Evolutionary conservation across 257 asterid genomes (phyloP).

Genomic region (Henckelia pumila): DNA sequence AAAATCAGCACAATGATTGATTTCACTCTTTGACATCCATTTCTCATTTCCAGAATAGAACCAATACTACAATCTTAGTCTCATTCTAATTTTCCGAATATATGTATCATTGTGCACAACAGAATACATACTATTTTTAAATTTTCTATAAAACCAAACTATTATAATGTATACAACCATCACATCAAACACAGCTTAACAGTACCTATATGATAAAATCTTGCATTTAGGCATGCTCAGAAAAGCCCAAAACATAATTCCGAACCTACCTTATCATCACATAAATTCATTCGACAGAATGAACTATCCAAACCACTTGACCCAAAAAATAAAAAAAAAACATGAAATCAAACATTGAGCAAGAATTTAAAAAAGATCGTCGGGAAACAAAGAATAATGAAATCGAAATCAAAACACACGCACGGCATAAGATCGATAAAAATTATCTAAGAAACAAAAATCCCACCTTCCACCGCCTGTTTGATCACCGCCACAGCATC

Average conservation of each 20-base stretch:
- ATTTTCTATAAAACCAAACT: background rate
- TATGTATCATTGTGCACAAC: too few relatives aligned
- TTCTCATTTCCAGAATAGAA: background rate
- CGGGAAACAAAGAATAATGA: conserved; percentile 18
- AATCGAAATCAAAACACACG: conserved; percentile 28
- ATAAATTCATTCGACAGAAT: background rate
- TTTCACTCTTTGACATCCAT: background rate
- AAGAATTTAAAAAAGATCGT: background rate
- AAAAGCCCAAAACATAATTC: background rate
- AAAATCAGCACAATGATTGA: background rate
- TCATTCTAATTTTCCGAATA: background rate
- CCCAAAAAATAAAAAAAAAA: background rate
- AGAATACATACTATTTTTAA: background rate
- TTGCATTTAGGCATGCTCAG: background rate
- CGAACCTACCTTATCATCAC: background rate
- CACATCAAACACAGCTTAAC: background rate
- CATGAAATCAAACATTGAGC: conserved; percentile 11
- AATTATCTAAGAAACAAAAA: conserved; percentile 28
- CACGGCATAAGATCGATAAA: conserved; percentile 26
- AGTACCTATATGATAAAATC: too few relatives aligned
- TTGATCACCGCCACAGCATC: conserved; percentile 46
- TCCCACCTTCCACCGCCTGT: conserved; percentile 47
- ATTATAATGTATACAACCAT: background rate
- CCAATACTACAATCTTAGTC: background rate
- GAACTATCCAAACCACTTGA: background rate